These are phyloP conservation scores for Podila verticillata DNA, from an alignment of 192 early-diverging fungal species.

Conservation along the genomic window DNA sequence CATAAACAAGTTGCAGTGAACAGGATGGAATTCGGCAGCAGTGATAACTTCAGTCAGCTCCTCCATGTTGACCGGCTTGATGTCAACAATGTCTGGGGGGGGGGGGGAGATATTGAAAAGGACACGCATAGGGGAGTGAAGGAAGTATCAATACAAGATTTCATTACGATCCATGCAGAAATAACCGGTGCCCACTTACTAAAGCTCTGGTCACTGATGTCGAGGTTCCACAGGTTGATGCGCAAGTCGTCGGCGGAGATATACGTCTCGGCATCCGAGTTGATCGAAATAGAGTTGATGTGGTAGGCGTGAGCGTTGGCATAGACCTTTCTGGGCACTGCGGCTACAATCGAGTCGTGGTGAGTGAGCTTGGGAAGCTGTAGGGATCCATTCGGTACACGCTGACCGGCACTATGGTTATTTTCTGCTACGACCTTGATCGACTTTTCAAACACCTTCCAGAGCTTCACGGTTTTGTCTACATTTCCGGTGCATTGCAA, in stretches of 20 bases:
- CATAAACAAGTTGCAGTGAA: slow-evolving; percentile 96
- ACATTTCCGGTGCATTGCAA: background rate
- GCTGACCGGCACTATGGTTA: slow-evolving; percentile 77
- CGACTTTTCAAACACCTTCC: slow-evolving; percentile 99
- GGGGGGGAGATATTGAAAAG: background rate
- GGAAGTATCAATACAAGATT: too few relatives aligned
- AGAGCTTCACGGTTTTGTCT: slow-evolving; percentile 99
- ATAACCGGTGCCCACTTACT: slow-evolving; percentile 57
- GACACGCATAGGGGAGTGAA: background rate
- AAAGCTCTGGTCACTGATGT: slow-evolving; percentile 98
- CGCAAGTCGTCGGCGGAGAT: slow-evolving; percentile 97
- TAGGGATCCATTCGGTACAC: slow-evolving; percentile 55
- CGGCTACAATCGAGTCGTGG: slow-evolving; percentile 96
- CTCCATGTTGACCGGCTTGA: slow-evolving; percentile 99
- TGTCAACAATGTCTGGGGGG: slow-evolving; percentile 93
- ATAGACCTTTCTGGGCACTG: slow-evolving; percentile 96
- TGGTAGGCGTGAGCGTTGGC: slow-evolving; percentile 98
- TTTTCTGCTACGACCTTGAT: slow-evolving; percentile 95
- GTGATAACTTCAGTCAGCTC: slow-evolving; percentile 99
- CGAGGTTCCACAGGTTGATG: slow-evolving; percentile 99
- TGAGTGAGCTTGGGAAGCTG: slow-evolving; percentile 89
- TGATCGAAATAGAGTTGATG: slow-evolving; percentile 99
- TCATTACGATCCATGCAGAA: background rate
- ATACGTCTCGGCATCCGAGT: slow-evolving; percentile 98
- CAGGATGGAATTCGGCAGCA: slow-evolving; percentile 96